These are phyloP conservation scores for Epicoccum nigrum DNA, from an alignment of 2,329 filamentous ascomycete species.

Conservation along the genomic window DNA sequence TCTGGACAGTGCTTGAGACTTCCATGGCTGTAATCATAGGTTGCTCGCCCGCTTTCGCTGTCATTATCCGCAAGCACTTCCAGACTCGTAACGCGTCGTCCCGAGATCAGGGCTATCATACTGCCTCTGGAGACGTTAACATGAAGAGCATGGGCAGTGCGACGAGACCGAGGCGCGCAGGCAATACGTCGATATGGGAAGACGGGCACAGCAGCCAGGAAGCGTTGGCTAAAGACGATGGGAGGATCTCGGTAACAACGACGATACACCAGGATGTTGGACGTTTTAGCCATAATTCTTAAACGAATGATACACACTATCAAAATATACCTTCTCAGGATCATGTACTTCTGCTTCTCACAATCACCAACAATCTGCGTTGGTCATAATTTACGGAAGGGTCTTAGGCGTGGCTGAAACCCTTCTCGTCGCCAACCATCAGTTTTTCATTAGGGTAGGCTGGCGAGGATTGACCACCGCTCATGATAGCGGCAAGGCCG, in stretches of 20 bases:
- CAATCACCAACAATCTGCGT: too few relatives aligned
- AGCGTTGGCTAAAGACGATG: background rate
- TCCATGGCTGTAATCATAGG: constrained; percentile 34
- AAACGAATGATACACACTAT: background rate
- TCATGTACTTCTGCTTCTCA: background rate
- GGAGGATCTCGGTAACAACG: background rate
- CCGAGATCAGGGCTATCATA: background rate
- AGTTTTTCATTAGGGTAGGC: constrained; percentile 12
- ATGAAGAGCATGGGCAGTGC: background rate
- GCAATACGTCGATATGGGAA: background rate
- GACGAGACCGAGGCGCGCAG: background rate
- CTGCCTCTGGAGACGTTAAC: background rate
- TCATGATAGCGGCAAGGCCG: constrained; percentile 58
- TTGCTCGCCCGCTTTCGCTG: constrained; percentile 1
- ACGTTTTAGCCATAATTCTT: background rate
- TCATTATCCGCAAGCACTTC: background rate
- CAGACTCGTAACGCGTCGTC: background rate
- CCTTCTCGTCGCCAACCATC: constrained; percentile 25
- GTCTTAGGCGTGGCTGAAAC: background rate
- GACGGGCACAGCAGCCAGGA: background rate
- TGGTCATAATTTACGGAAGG: background rate
- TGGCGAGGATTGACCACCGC: constrained; percentile 5
- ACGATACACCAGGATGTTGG: background rate
- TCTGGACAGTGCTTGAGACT: constrained; percentile 46
- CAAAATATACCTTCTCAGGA: background rate